phyloP scores from a whole-genome alignment of 192 early-diverging fungal genomes.

The Physocladia obscura region DNA sequence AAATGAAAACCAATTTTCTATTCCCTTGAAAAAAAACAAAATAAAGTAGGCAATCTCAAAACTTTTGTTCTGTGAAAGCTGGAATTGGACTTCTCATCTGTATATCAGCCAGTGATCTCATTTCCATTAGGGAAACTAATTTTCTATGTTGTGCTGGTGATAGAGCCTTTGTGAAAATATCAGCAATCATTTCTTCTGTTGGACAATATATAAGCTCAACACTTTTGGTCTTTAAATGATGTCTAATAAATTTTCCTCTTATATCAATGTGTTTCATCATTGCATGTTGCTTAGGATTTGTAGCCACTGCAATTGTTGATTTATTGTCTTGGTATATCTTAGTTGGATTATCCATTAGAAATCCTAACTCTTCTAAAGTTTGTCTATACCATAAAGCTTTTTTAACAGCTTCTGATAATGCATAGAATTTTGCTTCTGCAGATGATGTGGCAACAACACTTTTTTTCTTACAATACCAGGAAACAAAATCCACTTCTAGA shows the following conservation, averaged over 20 bases:
- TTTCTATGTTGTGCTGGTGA: conserved; percentile 10
- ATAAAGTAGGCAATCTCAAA: not conserved
- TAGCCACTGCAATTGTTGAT: too few relatives aligned
- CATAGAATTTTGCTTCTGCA: too few relatives aligned
- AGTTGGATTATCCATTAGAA: too few relatives aligned
- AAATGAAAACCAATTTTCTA: too few relatives aligned
- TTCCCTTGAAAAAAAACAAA: not conserved
- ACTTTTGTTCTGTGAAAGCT: too few relatives aligned
- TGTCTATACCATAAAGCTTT: conserved; percentile 11
- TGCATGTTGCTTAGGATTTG: too few relatives aligned
- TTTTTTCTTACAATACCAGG: conserved; percentile 18
- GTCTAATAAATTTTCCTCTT: conserved; percentile 31
- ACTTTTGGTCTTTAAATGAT: conserved; percentile 22
- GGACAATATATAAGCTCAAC: conserved; percentile 23
- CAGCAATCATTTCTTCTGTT: conserved; percentile 28
- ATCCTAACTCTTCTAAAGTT: conserved; percentile 2
- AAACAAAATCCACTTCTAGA: not conserved
- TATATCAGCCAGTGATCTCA: not conserved
- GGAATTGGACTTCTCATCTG: conserved; percentile 9
- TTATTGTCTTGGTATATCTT: too few relatives aligned
- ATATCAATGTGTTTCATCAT: too few relatives aligned
- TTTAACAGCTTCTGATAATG: conserved; percentile 25
- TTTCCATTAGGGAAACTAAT: conserved; percentile 2
- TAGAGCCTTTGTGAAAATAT: conserved; percentile 36
- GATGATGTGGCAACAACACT: conserved; percentile 13